Conservation (phyloP, 495 filamentous ascomycete genomes). For the Aspergillus hancockii region DNA sequence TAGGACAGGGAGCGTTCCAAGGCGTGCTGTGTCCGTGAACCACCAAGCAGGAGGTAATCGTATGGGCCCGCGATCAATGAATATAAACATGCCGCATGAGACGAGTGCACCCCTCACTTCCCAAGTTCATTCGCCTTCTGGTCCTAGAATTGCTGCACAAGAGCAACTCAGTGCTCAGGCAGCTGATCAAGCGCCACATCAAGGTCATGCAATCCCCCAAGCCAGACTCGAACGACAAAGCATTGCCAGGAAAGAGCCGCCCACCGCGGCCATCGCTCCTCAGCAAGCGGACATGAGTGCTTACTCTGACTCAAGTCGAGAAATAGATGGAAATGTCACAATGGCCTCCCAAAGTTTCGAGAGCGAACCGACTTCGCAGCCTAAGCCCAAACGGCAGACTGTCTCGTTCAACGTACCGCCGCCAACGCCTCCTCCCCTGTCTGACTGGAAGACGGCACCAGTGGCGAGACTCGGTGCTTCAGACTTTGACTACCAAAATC, state of each 20-base stretch:
- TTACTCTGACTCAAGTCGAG: slow-evolving; percentile 12
- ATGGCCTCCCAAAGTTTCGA: slow-evolving; percentile 22
- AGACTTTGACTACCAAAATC: slow-evolving; percentile 46
- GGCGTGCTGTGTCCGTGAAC: slow-evolving; percentile 35
- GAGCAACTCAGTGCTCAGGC: background rate
- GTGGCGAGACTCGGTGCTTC: slow-evolving; percentile 33
- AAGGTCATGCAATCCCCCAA: background rate
- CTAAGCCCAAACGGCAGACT: slow-evolving; percentile 41
- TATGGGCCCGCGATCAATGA: slow-evolving; percentile 18
- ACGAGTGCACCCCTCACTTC: slow-evolving; percentile 4
- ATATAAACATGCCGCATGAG: slow-evolving; percentile 14
- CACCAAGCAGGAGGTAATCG: slow-evolving; percentile 15
- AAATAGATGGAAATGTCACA: slow-evolving; percentile 20
- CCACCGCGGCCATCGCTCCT: background rate
- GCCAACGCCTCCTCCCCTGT: slow-evolving; percentile 47
- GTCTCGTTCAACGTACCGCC: slow-evolving; percentile 52
- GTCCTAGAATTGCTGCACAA: background rate
- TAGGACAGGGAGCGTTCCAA: slow-evolving; percentile 29
- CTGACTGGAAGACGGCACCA: slow-evolving; percentile 45
- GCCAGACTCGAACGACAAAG: slow-evolving; percentile 1
- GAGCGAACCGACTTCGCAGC: slow-evolving; percentile 25
- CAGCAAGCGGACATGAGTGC: slow-evolving; percentile 2
- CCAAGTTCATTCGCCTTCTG: background rate
- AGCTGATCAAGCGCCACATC: background rate
- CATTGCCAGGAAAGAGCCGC: slow-evolving; percentile 2